Conservation (phyloP, 192 early-diverging fungal species). For the Entomortierella beljakovae region DNA sequence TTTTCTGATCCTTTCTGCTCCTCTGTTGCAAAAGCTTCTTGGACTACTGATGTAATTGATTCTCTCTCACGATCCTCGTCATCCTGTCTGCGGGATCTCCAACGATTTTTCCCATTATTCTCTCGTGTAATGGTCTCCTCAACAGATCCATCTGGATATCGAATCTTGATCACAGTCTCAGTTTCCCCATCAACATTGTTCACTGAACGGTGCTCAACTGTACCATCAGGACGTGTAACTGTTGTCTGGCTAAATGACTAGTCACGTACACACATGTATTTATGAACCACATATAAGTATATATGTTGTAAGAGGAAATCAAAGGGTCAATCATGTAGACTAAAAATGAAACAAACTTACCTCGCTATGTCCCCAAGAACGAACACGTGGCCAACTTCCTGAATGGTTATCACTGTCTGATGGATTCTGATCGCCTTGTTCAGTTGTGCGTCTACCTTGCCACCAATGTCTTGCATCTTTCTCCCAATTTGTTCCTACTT, state of each 20-base stretch:
- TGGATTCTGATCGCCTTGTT: background rate
- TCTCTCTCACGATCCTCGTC: slow-evolving; percentile 33
- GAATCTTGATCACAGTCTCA: slow-evolving; percentile 36
- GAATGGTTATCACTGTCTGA: slow-evolving; percentile 13
- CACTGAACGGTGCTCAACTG: slow-evolving; percentile 27
- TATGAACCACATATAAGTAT: background rate
- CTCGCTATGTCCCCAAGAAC: slow-evolving; percentile 35
- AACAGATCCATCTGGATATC: slow-evolving; percentile 31
- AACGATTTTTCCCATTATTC: background rate
- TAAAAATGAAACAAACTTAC: background rate
- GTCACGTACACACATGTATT: background rate
- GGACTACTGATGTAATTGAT: slow-evolving; percentile 11
- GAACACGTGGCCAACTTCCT: slow-evolving; percentile 31
- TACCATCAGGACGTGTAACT: slow-evolving; percentile 41
- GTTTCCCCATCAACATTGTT: slow-evolving; percentile 37
- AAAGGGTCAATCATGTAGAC: background rate
- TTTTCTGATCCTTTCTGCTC: background rate
- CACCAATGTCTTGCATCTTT: slow-evolving; percentile 48
- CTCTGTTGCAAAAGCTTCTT: slow-evolving; percentile 19
- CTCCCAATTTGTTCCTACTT: slow-evolving; percentile 45
- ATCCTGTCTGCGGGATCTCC: background rate
- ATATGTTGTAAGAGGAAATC: background rate
- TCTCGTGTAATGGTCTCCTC: slow-evolving; percentile 31
- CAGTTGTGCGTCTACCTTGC: slow-evolving; percentile 17
- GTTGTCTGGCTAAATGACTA: slow-evolving; percentile 45